Conservation (phyloP, 2,329 filamentous ascomycete species). For the Ophiostoma piceae region DNA sequence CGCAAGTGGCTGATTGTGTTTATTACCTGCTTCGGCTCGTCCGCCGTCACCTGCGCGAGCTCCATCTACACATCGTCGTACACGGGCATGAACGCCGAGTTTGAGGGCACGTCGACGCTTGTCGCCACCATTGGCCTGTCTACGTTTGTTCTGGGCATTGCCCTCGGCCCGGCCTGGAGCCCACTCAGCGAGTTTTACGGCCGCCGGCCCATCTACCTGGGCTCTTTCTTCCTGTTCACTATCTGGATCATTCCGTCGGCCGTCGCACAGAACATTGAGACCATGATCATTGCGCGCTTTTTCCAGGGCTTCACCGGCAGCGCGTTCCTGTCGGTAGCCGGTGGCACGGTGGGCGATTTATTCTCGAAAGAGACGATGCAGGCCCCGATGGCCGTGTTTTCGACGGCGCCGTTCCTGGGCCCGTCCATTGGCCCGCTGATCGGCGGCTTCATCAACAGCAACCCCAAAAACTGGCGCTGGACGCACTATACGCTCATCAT, state of each 20-base stretch:
- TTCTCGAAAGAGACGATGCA: slow-evolving; percentile 65
- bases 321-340: slow-evolving; percentile 67
- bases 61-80: slow-evolving; percentile 90
- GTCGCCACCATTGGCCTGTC: slow-evolving; percentile 77
- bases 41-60: slow-evolving; percentile 71
- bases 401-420: slow-evolving; percentile 59
- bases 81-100: slow-evolving; percentile 67
- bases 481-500: slow-evolving; percentile 81
- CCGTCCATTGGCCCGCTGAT: slow-evolving; percentile 55
- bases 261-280: slow-evolving; percentile 73
- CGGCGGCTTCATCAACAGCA: slow-evolving; percentile 73
- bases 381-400: slow-evolving; percentile 78
- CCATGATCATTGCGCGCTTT: slow-evolving; percentile 72
- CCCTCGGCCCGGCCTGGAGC: slow-evolving; percentile 58
- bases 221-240: slow-evolving; percentile 67
- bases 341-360: slow-evolving; percentile 78
- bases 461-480: slow-evolving; percentile 70
- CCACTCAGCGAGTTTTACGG: slow-evolving; percentile 75
- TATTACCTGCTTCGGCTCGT: slow-evolving; percentile 66
- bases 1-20: slow-evolving; percentile 75
- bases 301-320: slow-evolving; percentile 67
- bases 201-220: slow-evolving; percentile 72
- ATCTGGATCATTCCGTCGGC: slow-evolving; percentile 79
- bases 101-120: slow-evolving; percentile 60
- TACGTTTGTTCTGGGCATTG: slow-evolving; percentile 71